A percentile compares a stretch with the other conserved stretches of the same genome.
These are phyloP conservation scores for Zygoascus hellenicus DNA, from an alignment of 1,139 yeast genomes.

Conservation along the genomic window DNA sequence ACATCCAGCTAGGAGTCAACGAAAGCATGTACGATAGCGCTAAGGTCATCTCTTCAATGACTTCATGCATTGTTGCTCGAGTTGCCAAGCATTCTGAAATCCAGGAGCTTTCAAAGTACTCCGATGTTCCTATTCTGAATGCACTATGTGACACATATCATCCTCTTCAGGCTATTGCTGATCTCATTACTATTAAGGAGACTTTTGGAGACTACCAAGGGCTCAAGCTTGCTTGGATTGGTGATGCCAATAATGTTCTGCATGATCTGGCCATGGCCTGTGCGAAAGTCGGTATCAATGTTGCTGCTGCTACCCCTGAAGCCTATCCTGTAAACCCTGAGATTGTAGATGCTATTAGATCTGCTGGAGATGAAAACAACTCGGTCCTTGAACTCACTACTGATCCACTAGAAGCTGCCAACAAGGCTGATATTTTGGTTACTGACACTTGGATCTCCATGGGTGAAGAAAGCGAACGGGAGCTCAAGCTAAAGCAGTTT, in stretches of 20 bases:
- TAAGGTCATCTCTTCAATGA: constrained; percentile 88
- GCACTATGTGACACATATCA: constrained; percentile 90
- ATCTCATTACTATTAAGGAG: constrained; percentile 79
- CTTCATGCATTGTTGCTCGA: constrained; percentile 92
- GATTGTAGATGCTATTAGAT: constrained; percentile 51
- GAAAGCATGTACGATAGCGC: constrained; percentile 87
- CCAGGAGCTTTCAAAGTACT: constrained; percentile 55
- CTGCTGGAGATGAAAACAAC: constrained; percentile 49
- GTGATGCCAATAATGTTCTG: constrained; percentile 92
- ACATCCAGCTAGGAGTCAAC: constrained; percentile 90
- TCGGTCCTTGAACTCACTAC: constrained; percentile 58
- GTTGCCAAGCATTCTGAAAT: constrained; percentile 83
- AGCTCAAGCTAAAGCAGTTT: constrained; percentile 68
- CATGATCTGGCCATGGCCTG: constrained; percentile 93
- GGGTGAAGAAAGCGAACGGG: constrained; percentile 89
- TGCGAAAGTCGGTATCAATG: constrained; percentile 76
- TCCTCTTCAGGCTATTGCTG: constrained; percentile 94
- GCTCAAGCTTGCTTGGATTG: constrained; percentile 88
- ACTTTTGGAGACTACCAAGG: constrained; percentile 54
- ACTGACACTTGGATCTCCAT: constrained; percentile 98
- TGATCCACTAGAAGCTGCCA: constrained; percentile 68
- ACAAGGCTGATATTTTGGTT: constrained; percentile 71
- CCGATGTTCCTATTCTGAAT: constrained; percentile 85
- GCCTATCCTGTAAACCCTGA: constrained; percentile 59
- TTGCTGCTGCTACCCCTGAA: constrained; percentile 74